A percentile compares a stretch with the other conserved stretches of the same genome.
Conservation (phyloP, 768 basidiomycete genomes). For the Royoungia palumana region DNA sequence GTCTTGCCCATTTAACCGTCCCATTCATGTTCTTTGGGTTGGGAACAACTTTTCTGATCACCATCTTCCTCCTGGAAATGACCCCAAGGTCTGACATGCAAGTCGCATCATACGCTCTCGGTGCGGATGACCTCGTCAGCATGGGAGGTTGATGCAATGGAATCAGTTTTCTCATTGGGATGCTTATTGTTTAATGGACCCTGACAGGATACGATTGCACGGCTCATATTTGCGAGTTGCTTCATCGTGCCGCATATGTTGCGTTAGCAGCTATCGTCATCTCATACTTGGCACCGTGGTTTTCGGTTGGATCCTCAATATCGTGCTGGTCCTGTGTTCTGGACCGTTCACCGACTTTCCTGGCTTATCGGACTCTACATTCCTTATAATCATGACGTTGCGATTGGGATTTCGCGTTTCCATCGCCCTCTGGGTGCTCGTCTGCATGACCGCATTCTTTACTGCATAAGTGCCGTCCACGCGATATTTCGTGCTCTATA, state of each 20-base stretch:
- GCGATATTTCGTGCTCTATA: constrained; percentile 57
- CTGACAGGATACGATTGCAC: constrained; percentile 35
- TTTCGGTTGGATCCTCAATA: constrained; percentile 63
- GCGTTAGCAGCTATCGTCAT: constrained; percentile 44
- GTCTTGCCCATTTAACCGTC: constrained; percentile 31
- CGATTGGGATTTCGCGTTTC: constrained; percentile 52
- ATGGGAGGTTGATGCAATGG: constrained; percentile 42
- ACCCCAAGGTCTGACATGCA: constrained; percentile 54
- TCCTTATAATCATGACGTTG: constrained; percentile 54
- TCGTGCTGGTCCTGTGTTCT: constrained; percentile 57
- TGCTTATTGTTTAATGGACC: constrained; percentile 47
- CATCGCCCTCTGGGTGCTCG: constrained; percentile 54
- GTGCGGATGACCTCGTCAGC: constrained; percentile 39
- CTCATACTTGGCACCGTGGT: constrained; percentile 44
- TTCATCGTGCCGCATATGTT: constrained; percentile 49
- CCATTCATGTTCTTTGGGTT: constrained; percentile 46
- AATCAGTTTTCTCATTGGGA: constrained; percentile 42
- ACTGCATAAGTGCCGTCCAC: constrained; percentile 50
- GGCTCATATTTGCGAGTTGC: constrained; percentile 40
- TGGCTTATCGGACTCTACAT: constrained; percentile 50
- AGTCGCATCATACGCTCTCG: constrained; percentile 54
- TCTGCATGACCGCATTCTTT: constrained; percentile 60
- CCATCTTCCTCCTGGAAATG: constrained; percentile 41
- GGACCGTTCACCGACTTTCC: constrained; percentile 48
- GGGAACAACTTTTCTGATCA: constrained; percentile 39